Evolutionary conservation across 1,284 basidiomycete genomes (phyloP).

Genomic region (Anthracocystis walkeri): DNA sequence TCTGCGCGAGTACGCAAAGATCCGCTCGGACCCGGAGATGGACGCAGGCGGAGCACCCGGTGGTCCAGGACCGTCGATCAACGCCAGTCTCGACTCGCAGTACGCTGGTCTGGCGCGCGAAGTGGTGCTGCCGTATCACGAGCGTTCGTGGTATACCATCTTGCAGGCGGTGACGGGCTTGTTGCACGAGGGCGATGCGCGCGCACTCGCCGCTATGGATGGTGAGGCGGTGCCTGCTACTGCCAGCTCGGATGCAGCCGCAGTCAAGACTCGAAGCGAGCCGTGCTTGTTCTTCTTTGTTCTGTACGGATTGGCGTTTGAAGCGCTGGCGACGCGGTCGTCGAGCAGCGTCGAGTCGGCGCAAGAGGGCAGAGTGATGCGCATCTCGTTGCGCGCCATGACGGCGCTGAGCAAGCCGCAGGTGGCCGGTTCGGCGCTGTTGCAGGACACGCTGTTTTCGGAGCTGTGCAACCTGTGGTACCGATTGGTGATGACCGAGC

Average conservation of each 20-base stretch:
- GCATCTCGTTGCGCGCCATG: constrained; percentile 81
- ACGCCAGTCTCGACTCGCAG: constrained; percentile 77
- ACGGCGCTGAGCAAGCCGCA: constrained; percentile 81
- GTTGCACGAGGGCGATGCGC: constrained; percentile 79
- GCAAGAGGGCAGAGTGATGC: constrained; percentile 58
- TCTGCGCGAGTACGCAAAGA: constrained; percentile 89
- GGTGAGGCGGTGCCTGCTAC: constrained; percentile 72
- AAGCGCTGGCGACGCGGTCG: constrained; percentile 80
- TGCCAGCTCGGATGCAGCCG: constrained; percentile 5
- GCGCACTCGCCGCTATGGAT: constrained; percentile 83
- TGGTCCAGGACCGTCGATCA: constrained; percentile 70
- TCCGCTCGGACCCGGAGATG: constrained; percentile 82
- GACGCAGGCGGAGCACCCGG: constrained; percentile 70
- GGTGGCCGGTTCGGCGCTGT: constrained; percentile 83
- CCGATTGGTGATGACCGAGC: constrained; percentile 88
- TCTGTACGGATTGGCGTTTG: constrained; percentile 91
- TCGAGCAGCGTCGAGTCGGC: constrained; percentile 71
- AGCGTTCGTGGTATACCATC: constrained; percentile 83
- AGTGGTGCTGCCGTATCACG: constrained; percentile 79
- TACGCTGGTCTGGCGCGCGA: constrained; percentile 90
- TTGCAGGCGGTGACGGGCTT: constrained; percentile 86
- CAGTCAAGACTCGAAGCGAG: constrained; percentile 70
- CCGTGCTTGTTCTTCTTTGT: constrained; percentile 87
- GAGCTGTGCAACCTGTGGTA: constrained; percentile 90
- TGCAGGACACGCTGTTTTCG: constrained; percentile 83